A percentile compares a stretch with the other conserved stretches of the same genome.
phyloP scores from a whole-genome alignment of 148 eudicot species.

The Spergularia marina region DNA sequence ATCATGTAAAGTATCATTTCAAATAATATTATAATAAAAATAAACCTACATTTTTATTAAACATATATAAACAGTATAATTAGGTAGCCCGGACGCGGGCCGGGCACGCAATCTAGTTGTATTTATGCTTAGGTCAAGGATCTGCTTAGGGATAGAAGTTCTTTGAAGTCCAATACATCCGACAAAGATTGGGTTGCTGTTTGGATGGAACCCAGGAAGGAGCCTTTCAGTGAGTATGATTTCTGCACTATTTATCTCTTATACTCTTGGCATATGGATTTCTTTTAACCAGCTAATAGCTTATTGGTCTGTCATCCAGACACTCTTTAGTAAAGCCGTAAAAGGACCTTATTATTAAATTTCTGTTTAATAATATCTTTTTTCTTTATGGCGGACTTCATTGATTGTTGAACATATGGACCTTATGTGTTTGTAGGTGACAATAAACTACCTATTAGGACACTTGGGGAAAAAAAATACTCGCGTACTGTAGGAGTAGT shows the following conservation, averaged over 20 bases:
- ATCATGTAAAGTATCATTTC: too few species aligned
- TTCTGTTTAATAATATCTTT: not conserved
- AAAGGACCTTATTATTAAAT: not conserved
- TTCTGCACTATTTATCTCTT: not conserved
- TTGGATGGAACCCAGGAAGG: conserved; percentile 98
- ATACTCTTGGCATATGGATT: conserved; percentile 1
- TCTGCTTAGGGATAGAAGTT: conserved; percentile 60
- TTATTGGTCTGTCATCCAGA: not conserved
- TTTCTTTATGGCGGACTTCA: not conserved
- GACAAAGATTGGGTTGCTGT: conserved; percentile 73
- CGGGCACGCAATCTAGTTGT: too few species aligned
- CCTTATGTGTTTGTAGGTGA: conserved; percentile 53
- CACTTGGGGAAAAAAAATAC: conserved; percentile 74
- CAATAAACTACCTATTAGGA: conserved; percentile 80
- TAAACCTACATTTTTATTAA: too few species aligned
- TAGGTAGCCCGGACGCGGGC: too few species aligned
- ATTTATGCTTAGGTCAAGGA: conserved; percentile 56
- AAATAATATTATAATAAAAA: too few species aligned
- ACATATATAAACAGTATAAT: too few species aligned
- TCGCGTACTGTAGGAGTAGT: conserved; percentile 89
- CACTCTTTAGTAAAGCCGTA: not conserved
- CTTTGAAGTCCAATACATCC: conserved; percentile 59
- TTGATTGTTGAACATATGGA: not conserved
- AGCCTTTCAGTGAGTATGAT: conserved; percentile 95
- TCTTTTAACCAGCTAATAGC: not conserved